Conservation (phyloP, 2,329 filamentous ascomycete species). For the Keithomyces neogunnii region DNA sequence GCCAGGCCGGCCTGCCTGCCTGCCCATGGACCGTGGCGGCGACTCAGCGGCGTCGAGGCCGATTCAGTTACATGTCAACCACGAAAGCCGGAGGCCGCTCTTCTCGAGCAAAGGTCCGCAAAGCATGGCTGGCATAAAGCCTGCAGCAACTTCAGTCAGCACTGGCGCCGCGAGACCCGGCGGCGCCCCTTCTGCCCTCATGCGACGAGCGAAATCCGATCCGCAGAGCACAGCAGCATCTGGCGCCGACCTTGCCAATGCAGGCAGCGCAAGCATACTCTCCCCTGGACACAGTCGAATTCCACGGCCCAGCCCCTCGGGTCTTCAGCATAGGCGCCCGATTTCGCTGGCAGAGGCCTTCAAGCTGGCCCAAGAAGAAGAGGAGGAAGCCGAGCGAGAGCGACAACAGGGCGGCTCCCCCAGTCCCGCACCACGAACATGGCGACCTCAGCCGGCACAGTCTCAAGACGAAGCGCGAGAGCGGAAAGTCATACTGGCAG, state of each 20-base stretch:
- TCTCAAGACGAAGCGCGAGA: constrained; percentile 20
- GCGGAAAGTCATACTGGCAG: constrained; percentile 16
- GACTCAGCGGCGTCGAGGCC: not conserved
- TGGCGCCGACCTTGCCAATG: constrained; percentile 4
- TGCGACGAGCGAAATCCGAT: constrained; percentile 19
- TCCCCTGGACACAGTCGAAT: constrained; percentile 25
- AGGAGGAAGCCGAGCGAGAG: constrained; percentile 16
- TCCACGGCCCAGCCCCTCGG: constrained; percentile 20
- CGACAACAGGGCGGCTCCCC: constrained; percentile 35
- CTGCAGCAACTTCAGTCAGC: constrained; percentile 2
- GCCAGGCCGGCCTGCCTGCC: not conserved
- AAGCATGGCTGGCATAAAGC: constrained; percentile 9
- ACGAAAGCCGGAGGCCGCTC: constrained; percentile 31
- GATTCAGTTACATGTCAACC: constrained; percentile 27
- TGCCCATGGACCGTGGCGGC: constrained; percentile 6
- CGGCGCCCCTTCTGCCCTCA: not conserved
- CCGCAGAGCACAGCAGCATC: constrained; percentile 10
- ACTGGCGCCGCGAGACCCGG: constrained; percentile 2
- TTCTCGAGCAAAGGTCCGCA: constrained; percentile 21
- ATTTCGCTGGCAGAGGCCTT: constrained; percentile 36
- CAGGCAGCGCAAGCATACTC: constrained; percentile 13
- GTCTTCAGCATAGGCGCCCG: constrained; percentile 21
- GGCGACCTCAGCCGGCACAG: constrained; percentile 25
- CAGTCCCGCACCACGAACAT: constrained; percentile 40
- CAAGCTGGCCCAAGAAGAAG: constrained; percentile 22